These are phyloP conservation scores for Starmerella kuoi DNA, from an alignment of 805 yeast genomes.

Conservation along the genomic window DNA sequence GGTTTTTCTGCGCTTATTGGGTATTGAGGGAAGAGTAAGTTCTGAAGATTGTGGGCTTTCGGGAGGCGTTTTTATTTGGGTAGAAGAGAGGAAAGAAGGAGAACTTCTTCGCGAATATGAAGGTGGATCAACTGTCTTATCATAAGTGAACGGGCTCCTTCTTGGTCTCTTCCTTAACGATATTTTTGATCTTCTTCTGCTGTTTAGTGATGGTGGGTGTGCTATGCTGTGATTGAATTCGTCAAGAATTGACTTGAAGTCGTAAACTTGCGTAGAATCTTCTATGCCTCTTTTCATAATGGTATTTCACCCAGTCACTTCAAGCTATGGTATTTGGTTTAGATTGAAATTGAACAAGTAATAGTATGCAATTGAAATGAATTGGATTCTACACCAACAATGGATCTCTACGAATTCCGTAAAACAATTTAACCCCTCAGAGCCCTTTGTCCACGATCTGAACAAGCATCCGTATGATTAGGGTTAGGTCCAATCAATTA, in stretches of 20 bases:
- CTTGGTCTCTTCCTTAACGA: not conserved
- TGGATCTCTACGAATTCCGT: not conserved
- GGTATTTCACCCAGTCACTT: too few species aligned
- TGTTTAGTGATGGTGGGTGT: not conserved
- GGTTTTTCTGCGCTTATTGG: slow-evolving; percentile 8
- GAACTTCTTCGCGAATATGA: too few species aligned
- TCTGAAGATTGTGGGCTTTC: not conserved
- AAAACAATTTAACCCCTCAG: too few species aligned
- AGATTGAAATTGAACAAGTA: too few species aligned
- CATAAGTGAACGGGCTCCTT: slow-evolving; percentile 3
- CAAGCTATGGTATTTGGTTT: too few species aligned
- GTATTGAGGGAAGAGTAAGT: too few species aligned
- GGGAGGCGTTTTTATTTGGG: not conserved
- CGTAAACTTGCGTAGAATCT: not conserved
- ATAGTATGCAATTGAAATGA: not conserved
- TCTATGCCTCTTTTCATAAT: not conserved
- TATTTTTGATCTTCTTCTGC: not conserved
- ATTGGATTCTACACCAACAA: not conserved
- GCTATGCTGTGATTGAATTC: slow-evolving; percentile 2
- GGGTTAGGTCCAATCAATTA: too few species aligned
- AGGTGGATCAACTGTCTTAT: too few species aligned
- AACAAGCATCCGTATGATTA: too few species aligned
- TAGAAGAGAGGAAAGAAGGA: not conserved
- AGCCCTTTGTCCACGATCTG: too few species aligned
- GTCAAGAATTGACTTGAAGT: slow-evolving; percentile 4